A percentile compares a stretch with the other conserved stretches of the same genome.
phyloP scores from a whole-genome alignment of 805 yeast species.

The Lachancea thermotolerans region DNA sequence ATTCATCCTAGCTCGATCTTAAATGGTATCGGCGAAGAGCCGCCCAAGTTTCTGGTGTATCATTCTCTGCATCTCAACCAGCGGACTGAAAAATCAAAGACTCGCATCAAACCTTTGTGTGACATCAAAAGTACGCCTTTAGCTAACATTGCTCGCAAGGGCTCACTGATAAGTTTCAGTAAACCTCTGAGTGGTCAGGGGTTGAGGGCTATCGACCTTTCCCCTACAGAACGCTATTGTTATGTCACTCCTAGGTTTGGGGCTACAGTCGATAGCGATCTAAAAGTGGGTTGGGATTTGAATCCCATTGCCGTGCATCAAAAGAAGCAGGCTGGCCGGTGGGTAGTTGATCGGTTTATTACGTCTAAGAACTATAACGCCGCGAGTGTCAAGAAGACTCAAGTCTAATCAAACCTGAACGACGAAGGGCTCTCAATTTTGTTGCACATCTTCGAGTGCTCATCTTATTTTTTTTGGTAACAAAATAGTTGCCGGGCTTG shows the following conservation, averaged over 20 bases:
- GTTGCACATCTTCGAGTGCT: too few relatives aligned
- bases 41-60: conserved; percentile 75
- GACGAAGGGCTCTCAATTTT: too few relatives aligned
- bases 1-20: conserved; percentile 76
- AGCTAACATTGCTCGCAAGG: conserved; percentile 65
- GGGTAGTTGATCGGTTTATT: conserved; percentile 43
- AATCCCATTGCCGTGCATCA: conserved; percentile 76
- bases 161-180: conserved; percentile 73
- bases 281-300: conserved; percentile 83
- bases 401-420: neutral
- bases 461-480: too few relatives aligned
- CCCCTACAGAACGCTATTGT: conserved; percentile 68
- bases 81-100: conserved; percentile 40
- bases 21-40: conserved; percentile 50
- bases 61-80: conserved; percentile 55
- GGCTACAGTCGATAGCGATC: conserved; percentile 70
- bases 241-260: conserved; percentile 91
- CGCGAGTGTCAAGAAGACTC: conserved; percentile 1
- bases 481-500: too few relatives aligned
- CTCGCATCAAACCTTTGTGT: conserved; percentile 68
- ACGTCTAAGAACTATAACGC: conserved; percentile 24
- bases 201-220: conserved; percentile 65
- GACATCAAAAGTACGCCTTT: conserved; percentile 70
- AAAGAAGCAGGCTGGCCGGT: conserved; percentile 55
- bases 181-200: conserved; percentile 85